phyloP scores from a whole-genome alignment of 371 early-diverging fungal species.

The Mucor racemosus region DNA sequence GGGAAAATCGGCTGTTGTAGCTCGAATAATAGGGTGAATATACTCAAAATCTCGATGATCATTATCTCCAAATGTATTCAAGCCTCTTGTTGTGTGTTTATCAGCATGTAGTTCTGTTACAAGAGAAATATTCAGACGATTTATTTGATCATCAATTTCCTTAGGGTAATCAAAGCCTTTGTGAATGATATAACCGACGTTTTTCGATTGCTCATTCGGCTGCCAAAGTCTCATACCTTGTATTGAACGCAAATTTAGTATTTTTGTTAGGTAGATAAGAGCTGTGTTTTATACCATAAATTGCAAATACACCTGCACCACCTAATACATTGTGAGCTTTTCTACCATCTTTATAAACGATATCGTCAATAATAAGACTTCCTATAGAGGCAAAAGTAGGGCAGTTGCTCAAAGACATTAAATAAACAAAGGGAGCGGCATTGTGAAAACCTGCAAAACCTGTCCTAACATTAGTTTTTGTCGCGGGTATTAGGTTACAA shows the following conservation, averaged over 20 bases:
- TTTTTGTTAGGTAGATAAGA: no score
- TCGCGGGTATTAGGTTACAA: neutral
- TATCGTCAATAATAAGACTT: constrained; percentile 55
- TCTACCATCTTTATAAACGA: constrained; percentile 43
- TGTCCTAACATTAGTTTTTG: neutral
- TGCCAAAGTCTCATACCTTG: constrained; percentile 53
- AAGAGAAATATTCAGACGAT: constrained; percentile 35
- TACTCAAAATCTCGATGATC: constrained; percentile 56
- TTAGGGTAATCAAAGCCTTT: constrained; percentile 46
- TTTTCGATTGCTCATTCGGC: constrained; percentile 20
- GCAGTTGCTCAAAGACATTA: neutral
- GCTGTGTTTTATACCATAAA: constrained; percentile 40
- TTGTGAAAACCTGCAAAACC: neutral
- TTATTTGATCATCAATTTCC: constrained; percentile 32
- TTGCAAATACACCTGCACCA: constrained; percentile 55
- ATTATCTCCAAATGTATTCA: constrained; percentile 46
- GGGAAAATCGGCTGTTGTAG: constrained; percentile 42
- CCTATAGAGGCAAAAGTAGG: constrained; percentile 39
- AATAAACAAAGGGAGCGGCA: neutral
- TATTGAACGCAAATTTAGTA: neutral
- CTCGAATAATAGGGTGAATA: constrained; percentile 48
- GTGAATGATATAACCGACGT: constrained; percentile 48
- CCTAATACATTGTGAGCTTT: constrained; percentile 40
- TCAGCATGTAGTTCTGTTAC: constrained; percentile 28
- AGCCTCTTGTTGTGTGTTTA: constrained; percentile 47